A percentile compares a stretch with the other conserved stretches of the same genome.
These are phyloP conservation scores for Trichoderma erinaceum DNA, from an alignment of 495 filamentous ascomycete species.

Conservation along the genomic window DNA sequence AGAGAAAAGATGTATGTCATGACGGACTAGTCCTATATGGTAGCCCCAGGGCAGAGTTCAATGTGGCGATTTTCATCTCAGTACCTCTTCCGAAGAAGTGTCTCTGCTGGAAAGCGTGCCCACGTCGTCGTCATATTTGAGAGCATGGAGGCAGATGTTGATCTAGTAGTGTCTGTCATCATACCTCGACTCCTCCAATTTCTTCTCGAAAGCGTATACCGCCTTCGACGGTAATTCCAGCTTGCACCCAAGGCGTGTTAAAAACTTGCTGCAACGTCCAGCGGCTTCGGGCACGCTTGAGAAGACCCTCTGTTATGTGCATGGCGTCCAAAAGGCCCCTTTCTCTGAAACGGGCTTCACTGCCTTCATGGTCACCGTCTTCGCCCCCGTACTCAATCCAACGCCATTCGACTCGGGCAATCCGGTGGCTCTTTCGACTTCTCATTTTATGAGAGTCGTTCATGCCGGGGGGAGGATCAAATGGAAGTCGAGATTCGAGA, in stretches of 20 bases:
- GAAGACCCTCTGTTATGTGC: slow-evolving; percentile 69
- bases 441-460: slow-evolving; percentile 64
- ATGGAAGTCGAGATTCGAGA: slow-evolving; percentile 85
- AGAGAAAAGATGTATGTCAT: background rate
- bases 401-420: slow-evolving; percentile 88
- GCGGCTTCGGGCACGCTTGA: slow-evolving; percentile 71
- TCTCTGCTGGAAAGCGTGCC: background rate
- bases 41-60: background rate
- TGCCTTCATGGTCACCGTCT: slow-evolving; percentile 53
- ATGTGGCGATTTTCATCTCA: background rate
- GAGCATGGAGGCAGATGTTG: background rate
- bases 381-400: slow-evolving; percentile 78
- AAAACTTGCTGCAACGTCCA: slow-evolving; percentile 67
- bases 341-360: slow-evolving; percentile 44
- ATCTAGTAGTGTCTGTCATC: background rate
- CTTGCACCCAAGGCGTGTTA: slow-evolving; percentile 66
- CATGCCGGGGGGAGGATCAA: slow-evolving; percentile 74
- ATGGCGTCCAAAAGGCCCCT: slow-evolving; percentile 65
- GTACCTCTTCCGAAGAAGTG: background rate
- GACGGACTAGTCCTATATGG: background rate
- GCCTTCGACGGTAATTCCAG: slow-evolving; percentile 63
- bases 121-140: background rate
- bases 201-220: slow-evolving; percentile 66
- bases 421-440: slow-evolving; percentile 79
- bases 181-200: slow-evolving; percentile 45